phyloP scores from a whole-genome alignment of 345 rosid genomes.

The Schrenkiella parvula region DNA sequence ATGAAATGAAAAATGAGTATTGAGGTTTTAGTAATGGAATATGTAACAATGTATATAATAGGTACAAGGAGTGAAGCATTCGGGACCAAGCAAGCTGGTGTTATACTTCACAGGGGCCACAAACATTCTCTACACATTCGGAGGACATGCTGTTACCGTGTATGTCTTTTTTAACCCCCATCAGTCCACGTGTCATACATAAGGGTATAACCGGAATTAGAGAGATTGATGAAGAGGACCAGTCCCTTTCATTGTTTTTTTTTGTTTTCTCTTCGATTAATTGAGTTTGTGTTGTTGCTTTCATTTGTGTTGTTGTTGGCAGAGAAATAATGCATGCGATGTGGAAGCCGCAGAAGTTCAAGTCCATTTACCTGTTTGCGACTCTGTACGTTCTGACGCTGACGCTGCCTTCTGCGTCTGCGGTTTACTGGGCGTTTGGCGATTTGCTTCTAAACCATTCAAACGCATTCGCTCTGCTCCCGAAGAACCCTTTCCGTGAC shows the following conservation, averaged over 20 bases:
- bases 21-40: not conserved
- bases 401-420: constrained; percentile 91
- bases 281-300: not conserved
- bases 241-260: constrained; percentile 8
- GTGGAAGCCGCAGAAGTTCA: constrained; percentile 99
- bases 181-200: not conserved
- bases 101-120: constrained; percentile 98
- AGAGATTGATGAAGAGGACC: constrained; percentile 4
- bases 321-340: constrained; percentile 99
- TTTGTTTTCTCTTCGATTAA: not conserved
- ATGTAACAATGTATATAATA: constrained; percentile 12
- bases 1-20: not conserved
- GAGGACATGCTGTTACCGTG: constrained; percentile 99
- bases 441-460: constrained; percentile 95
- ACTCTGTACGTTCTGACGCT: constrained; percentile 86
- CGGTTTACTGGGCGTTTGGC: constrained; percentile 98
- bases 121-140: constrained; percentile 98
- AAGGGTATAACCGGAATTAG: constrained; percentile 12
- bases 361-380: constrained; percentile 81
- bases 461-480: constrained; percentile 92
- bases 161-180: constrained; percentile 40
- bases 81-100: constrained; percentile 88
- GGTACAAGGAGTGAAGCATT: constrained; percentile 89
- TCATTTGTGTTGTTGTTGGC: constrained; percentile 11
- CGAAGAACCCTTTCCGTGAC: constrained; percentile 65